Evolutionary conservation across 2,329 filamentous ascomycete genomes (phyloP), one percentile per base, ranked within the genome.

Genomic region (Plenodomus lindquistii): DNA sequence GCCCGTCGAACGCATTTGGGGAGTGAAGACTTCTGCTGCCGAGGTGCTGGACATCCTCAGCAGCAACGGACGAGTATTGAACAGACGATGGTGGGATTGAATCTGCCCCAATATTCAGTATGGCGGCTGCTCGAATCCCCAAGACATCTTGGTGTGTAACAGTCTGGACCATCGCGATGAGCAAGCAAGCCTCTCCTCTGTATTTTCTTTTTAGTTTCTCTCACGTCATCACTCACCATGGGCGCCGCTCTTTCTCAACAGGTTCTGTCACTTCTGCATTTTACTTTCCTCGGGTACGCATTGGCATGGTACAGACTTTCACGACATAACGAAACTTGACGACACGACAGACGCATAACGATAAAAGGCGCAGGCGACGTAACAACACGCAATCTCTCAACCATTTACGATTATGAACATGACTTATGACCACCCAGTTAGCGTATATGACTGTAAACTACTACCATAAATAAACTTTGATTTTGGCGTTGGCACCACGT

Each of bases 41-140:
- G 67, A 69, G 45, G 69, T 73, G 8, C 47, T 73, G 16, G 64
- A 54, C 19, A 72, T 73, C 27, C 44, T 73, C 54, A 60, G 59
- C 37, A 60, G 62, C 22, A 70, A 72, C 37, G 71, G 71, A n/a
- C 60, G 71, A 37, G 54, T 71, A 7, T 37, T 66, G 2, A 55
- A 58, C 40, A 55, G 65, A 21, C 44, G 52, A 29, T 73, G 71
- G 71, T 73, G 70, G 70, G 67, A 73, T 43, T 73, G 34, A 59
- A 37, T n/a, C 27, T 21, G 4, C 4, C 17, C 2, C 9, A 3
- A 8, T 16, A 18, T 42, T 20, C 29, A 24, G 13, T 18, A 18
- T 38, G 7, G 37, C 37, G 35, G 3, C 29, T 44, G 19, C n/a
- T n/a, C n/a, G n/a, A n/a, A n/a, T n/a, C n/a, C n/a, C n/a, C n/a